These are phyloP conservation scores for Pichia cactophila DNA, from an alignment of 1,139 yeast species.

Conservation along the genomic window DNA sequence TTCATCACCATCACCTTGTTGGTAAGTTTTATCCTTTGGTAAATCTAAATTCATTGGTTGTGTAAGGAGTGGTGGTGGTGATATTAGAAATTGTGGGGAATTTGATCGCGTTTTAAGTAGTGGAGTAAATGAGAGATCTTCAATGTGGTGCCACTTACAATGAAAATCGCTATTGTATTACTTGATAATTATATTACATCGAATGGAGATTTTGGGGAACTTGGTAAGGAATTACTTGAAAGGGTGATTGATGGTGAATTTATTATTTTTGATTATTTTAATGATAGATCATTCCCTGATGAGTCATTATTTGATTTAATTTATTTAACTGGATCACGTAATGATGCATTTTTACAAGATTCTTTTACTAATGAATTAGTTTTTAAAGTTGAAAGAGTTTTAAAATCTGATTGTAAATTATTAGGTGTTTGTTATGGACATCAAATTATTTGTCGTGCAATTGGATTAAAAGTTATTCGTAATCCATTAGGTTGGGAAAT, in stretches of 20 bases:
- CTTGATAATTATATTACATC: constrained; percentile 7
- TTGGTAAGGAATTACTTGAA: constrained; percentile 31
- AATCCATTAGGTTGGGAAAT: constrained; percentile 68
- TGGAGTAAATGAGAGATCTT: too few relatives aligned
- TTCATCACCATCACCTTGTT: constrained; percentile 11
- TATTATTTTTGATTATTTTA: constrained; percentile 40
- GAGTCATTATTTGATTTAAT: constrained; percentile 32
- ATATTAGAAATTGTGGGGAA: background rate
- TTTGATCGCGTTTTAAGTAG: too few relatives aligned
- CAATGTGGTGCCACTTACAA: background rate
- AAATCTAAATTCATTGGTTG: constrained; percentile 11
- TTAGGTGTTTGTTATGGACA: constrained; percentile 84
- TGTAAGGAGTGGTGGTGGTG: background rate
- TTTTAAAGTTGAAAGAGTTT: constrained; percentile 32
- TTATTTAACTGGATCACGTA: constrained; percentile 59
- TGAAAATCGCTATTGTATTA: constrained; percentile 1
- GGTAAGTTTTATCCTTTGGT: constrained; percentile 9
- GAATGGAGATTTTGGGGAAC: constrained; percentile 44
- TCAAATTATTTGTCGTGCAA: constrained; percentile 60
- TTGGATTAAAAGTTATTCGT: constrained; percentile 53
- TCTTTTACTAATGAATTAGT: constrained; percentile 36
- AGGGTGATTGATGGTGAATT: constrained; percentile 15
- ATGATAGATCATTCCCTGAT: constrained; percentile 34
- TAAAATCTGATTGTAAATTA: constrained; percentile 30
- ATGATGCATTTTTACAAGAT: constrained; percentile 40